Evolutionary conservation across 495 filamentous ascomycete genomes (phyloP), one percentile per base, ranked within the genome.

Genomic region (Penicillium ucsense): DNA sequence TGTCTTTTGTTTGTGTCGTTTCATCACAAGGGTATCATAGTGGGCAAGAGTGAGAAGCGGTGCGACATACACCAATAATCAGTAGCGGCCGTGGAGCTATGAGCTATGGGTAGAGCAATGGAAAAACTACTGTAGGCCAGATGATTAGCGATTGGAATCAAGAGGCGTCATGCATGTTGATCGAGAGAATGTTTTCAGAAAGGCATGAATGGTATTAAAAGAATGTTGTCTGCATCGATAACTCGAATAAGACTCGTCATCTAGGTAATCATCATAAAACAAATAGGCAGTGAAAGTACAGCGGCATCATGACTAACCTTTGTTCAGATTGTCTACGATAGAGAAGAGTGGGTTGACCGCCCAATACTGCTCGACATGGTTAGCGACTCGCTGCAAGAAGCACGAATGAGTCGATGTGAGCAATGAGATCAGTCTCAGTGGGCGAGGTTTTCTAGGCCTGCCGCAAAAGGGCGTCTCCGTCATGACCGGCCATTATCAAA

Each of bases 381-480:
- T 60, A 70, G 66, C 61, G 52, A 60, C 58, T 52, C 51, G 55
- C 56, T 55, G 55, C 48, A 32, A 28, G 56, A 50, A 44, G 34
- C 34, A 35, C 48, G 44, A 37, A 48, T 46, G 49, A 57, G 52
- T 57, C 43, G 44, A 54, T 49, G 39, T 55, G 43, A 50, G 51
- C 46, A 35, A 43, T 48, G 49, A 43, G 30, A 36, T 8, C 38
- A 46, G 63, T 72, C 67, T 97, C 92, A 98, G 92, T 89, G 86
- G 90, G 88, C 89, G 80, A 95, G 90, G 92, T 95, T 98, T 98
- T 95, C 91, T 95, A 96, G 88, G 92, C 91, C 90, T 94, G 88
- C 88, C 90, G 64, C 88, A 87, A 88, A 76, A 79, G 46, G 89
- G 88, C 88, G 73, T 92, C 71, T 95, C 88, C 82, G 73, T 89